A percentile compares a stretch with the other conserved stretches of the same genome.
These are phyloP conservation scores for Cryptococcus sp. DNA, from an alignment of 1,284 basidiomycete genomes.

Conservation along the genomic window DNA sequence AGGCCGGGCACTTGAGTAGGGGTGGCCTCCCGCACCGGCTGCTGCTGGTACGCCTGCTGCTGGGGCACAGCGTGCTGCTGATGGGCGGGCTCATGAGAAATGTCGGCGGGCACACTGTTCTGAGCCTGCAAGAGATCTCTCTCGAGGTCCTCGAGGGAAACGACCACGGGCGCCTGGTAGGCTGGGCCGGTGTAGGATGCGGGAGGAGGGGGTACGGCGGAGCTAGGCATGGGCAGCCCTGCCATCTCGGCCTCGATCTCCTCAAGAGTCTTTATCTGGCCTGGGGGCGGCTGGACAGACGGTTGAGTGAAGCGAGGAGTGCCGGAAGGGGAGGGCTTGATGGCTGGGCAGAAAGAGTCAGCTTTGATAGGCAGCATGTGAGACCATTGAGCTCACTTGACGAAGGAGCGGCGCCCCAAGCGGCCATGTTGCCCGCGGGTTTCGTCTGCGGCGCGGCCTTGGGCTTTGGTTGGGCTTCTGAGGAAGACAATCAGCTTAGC, in stretches of 20 bases:
- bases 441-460: constrained; percentile 20
- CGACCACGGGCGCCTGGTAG: constrained; percentile 27
- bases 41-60: constrained; percentile 34
- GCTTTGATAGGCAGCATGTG: not conserved
- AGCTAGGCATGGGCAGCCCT: constrained; percentile 18
- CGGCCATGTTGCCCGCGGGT: constrained; percentile 35
- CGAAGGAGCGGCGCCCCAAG: constrained; percentile 51
- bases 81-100: constrained; percentile 14
- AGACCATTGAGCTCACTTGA: constrained; percentile 15
- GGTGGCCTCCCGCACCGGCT: constrained; percentile 34
- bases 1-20: constrained; percentile 28
- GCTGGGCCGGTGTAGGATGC: constrained; percentile 5
- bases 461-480: constrained; percentile 16
- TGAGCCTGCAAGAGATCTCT: constrained; percentile 50
- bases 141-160: constrained; percentile 52
- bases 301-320: constrained; percentile 20
- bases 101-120: constrained; percentile 1
- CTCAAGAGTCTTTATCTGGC: constrained; percentile 71
- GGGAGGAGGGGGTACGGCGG: constrained; percentile 6
- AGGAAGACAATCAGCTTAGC: not conserved
- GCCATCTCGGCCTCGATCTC: constrained; percentile 92
- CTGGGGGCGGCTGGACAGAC: constrained; percentile 35
- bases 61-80: constrained; percentile 28
- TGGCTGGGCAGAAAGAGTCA: constrained; percentile 29
- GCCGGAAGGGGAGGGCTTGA: constrained; percentile 46